Evolutionary conservation across 164 flowering plant genomes (phyloP).

Genomic region (Santalum album): DNA sequence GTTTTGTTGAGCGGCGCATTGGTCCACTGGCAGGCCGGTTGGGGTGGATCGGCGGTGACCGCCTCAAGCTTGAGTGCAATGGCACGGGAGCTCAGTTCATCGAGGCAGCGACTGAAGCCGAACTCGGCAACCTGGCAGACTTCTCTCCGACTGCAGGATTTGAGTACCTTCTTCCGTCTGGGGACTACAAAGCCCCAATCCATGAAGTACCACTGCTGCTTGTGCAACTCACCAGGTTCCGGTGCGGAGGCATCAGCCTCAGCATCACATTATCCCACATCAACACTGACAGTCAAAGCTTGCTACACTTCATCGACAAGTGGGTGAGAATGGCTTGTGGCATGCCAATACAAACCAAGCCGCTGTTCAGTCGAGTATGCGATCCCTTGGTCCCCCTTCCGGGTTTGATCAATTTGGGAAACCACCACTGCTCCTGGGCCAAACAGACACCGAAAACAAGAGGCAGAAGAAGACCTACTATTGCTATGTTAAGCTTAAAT

Average conservation of each 20-base stretch:
- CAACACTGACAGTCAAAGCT: slow-evolving; percentile 34
- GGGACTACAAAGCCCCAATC: slow-evolving; percentile 27
- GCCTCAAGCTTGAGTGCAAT: slow-evolving; percentile 16
- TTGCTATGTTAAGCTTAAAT: slow-evolving; percentile 22
- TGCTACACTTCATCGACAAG: slow-evolving; percentile 29
- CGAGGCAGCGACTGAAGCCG: neutral
- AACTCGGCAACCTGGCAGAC: slow-evolving; percentile 7
- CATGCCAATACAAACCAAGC: slow-evolving; percentile 15
- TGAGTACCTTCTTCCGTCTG: slow-evolving; percentile 19
- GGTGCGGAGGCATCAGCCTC: slow-evolving; percentile 38
- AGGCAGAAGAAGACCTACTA: slow-evolving; percentile 20
- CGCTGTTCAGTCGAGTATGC: slow-evolving; percentile 30
- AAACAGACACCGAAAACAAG: slow-evolving; percentile 15
- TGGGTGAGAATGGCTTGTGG: slow-evolving; percentile 51
- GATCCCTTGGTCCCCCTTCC: too few species aligned
- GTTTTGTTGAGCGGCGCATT: slow-evolving; percentile 10
- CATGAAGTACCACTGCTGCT: slow-evolving; percentile 29
- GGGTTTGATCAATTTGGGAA: slow-evolving; percentile 18
- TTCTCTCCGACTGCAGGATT: slow-evolving; percentile 11
- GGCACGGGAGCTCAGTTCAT: neutral
- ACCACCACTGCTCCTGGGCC: slow-evolving; percentile 27
- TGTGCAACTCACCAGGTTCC: slow-evolving; percentile 38
- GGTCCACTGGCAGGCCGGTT: slow-evolving; percentile 18
- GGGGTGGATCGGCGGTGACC: neutral
- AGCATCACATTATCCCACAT: slow-evolving; percentile 27